Percentiles rank a stretch among this genome's conserved stretches.
Conservation (phyloP, 345 rosid genomes). For the Mercurialis annua region DNA sequence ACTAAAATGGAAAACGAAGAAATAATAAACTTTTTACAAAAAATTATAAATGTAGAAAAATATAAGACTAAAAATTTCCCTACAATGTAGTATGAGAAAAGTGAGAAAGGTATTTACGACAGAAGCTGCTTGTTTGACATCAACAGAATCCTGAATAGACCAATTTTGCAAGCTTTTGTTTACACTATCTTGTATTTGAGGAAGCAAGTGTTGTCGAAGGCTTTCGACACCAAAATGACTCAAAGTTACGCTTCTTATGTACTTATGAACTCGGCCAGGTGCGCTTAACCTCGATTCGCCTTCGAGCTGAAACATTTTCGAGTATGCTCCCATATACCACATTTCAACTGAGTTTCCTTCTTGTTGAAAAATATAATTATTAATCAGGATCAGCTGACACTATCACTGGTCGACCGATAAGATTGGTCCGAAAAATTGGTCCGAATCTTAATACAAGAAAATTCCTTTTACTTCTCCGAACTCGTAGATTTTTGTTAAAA, state of each 20-base stretch:
- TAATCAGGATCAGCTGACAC: conserved; percentile 27
- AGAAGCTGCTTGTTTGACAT: conserved; percentile 1
- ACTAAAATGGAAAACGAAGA: no score
- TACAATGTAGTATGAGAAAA: no score
- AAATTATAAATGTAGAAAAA: not conserved
- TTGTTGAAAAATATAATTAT: conserved; percentile 21
- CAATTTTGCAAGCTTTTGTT: conserved; percentile 6
- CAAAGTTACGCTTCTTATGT: conserved; percentile 9
- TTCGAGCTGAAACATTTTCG: conserved; percentile 20
- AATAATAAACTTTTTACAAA: not conserved
- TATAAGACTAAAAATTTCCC: not conserved
- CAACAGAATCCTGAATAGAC: not conserved
- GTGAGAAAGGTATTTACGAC: not conserved
- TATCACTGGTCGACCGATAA: conserved; percentile 19
- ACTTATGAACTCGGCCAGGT: conserved; percentile 12
- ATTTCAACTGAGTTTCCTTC: conserved; percentile 21
- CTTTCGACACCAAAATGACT: conserved; percentile 22
- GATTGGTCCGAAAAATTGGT: conserved; percentile 21
- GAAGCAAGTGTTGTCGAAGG: conserved; percentile 21
- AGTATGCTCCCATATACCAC: conserved; percentile 20
- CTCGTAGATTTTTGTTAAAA: no score
- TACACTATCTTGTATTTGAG: conserved; percentile 15
- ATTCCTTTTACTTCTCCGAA: no score
- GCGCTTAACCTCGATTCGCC: conserved; percentile 10
- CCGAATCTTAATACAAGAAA: no score